phyloP scores from a whole-genome alignment of 805 yeast species.

The Candida glaebosa region DNA sequence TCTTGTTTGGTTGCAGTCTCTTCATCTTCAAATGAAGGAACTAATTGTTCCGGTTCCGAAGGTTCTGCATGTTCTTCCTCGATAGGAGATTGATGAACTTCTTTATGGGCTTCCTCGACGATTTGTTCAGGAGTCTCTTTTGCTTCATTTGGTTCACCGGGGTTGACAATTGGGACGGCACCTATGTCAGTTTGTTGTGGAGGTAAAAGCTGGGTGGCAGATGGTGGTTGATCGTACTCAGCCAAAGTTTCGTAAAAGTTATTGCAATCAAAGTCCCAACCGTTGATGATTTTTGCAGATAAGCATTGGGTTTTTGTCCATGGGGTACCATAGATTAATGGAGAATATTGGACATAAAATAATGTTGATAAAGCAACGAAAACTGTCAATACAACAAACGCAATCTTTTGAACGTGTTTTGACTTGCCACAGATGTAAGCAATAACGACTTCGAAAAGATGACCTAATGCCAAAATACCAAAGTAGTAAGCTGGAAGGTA shows the following conservation, averaged over 20 bases:
- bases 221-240: constrained; percentile 18
- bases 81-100: constrained; percentile 8
- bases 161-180: constrained; percentile 15
- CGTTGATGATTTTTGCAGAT: constrained; percentile 50
- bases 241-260: constrained; percentile 39
- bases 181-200: constrained; percentile 6
- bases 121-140: constrained; percentile 20
- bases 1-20: neutral
- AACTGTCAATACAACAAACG: constrained; percentile 42
- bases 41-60: constrained; percentile 5
- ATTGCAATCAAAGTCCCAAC: constrained; percentile 90
- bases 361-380: constrained; percentile 49
- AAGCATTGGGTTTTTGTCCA: constrained; percentile 77
- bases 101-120: constrained; percentile 8
- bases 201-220: constrained; percentile 7
- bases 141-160: constrained; percentile 18
- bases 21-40: constrained; percentile 4
- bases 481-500: constrained; percentile 91
- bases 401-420: constrained; percentile 40
- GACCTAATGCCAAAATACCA: constrained; percentile 75
- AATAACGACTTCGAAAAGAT: constrained; percentile 51
- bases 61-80: constrained; percentile 1
- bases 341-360: constrained; percentile 60
- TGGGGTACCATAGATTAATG: constrained; percentile 71
- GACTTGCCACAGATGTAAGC: constrained; percentile 35